These are phyloP conservation scores for Cladosporium sp. DNA, from an alignment of 2,329 filamentous ascomycete species.

Conservation along the genomic window DNA sequence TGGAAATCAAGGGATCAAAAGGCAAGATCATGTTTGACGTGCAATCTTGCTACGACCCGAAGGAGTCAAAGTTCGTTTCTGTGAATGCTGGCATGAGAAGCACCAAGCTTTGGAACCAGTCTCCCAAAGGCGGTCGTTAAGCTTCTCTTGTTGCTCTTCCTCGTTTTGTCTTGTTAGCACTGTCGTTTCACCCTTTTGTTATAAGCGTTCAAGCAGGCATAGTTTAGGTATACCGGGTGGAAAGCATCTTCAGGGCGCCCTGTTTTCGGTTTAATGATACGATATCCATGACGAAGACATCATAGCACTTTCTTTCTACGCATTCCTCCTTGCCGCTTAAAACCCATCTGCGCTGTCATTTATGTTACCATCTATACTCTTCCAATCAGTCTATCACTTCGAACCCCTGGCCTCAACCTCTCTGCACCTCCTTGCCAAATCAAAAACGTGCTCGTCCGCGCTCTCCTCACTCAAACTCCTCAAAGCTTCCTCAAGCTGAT, in stretches of 20 bases:
- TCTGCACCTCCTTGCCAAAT: constrained; percentile 73
- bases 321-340: not conserved
- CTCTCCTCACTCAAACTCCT: constrained; percentile 70
- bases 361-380: not conserved
- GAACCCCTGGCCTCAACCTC: constrained; percentile 53
- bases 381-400: not conserved
- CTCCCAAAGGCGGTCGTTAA: constrained; percentile 42
- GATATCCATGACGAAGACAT: constrained; percentile 14
- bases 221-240: constrained; percentile 4
- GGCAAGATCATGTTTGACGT: constrained; percentile 48
- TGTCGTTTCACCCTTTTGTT: constrained; percentile 12
- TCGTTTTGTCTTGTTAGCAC: not conserved
- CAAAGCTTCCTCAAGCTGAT: constrained; percentile 74
- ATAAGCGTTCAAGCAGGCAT: constrained; percentile 18
- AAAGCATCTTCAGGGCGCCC: constrained; percentile 4
- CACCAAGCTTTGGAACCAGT: constrained; percentile 40
- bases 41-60: constrained; percentile 47
- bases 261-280: constrained; percentile 5
- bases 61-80: constrained; percentile 39
- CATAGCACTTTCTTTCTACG: not conserved
- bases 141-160: not conserved
- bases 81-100: constrained; percentile 32
- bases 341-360: not conserved
- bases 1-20: constrained; percentile 47
- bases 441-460: constrained; percentile 79